Percentiles rank a stretch among this genome's conserved stretches.
These are phyloP conservation scores for Dorcoceras hygrometricum DNA, from an alignment of 257 asterid species.

Conservation along the genomic window DNA sequence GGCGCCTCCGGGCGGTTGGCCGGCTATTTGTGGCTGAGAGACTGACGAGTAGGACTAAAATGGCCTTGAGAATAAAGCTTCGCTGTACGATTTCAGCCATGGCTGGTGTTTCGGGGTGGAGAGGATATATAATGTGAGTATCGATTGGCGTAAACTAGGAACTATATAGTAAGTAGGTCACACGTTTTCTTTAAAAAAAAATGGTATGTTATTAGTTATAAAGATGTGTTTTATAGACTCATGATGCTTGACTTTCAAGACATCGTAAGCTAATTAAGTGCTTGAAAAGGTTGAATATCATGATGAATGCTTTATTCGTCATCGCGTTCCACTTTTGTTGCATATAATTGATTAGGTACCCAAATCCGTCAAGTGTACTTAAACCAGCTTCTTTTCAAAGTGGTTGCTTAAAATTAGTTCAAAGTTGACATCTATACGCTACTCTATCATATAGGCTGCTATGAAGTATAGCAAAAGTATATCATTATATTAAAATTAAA, in stretches of 20 bases:
- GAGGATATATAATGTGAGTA: neutral
- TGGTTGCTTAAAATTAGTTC: neutral
- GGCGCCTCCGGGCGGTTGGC: constrained; percentile 8
- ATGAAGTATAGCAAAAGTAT: no score
- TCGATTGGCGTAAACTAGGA: neutral
- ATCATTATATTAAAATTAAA: no score
- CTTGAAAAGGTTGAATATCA: neutral
- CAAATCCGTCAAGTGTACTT: neutral
- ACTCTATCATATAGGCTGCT: no score
- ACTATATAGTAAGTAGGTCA: neutral
- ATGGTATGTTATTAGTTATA: no score
- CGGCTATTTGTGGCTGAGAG: constrained; percentile 17
- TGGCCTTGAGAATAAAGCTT: neutral
- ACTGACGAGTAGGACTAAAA: constrained; percentile 19
- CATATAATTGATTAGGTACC: neutral
- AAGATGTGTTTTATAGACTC: neutral
- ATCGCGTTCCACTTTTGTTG: neutral
- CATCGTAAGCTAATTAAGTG: neutral
- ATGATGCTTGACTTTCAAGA: neutral
- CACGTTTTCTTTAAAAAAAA: no score
- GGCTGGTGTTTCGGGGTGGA: neutral
- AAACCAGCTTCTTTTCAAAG: neutral
- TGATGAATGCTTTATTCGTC: neutral
- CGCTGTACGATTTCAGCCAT: neutral
- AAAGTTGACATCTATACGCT: no score